Conservation (phyloP, 306 rosid species). For the Prinsepia uniflora region DNA sequence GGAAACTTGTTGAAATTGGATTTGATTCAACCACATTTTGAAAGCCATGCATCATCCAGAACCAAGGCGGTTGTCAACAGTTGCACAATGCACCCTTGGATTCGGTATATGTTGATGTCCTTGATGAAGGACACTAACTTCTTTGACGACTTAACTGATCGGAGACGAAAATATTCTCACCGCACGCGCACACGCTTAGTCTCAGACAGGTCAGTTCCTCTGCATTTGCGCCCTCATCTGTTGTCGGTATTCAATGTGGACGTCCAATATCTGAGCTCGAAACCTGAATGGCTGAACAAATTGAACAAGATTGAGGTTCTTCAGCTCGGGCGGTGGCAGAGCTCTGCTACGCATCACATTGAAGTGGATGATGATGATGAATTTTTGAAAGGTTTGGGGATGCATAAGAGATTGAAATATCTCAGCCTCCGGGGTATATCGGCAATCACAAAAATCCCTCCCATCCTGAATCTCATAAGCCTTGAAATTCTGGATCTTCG, state of each 20-base stretch:
- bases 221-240: not conserved
- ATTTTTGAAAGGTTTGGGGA: conserved; percentile 14
- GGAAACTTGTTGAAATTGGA: not conserved
- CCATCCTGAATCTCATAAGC: not conserved
- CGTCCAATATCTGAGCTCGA: not conserved
- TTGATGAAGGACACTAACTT: not conserved
- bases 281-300: not conserved
- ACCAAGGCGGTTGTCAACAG: not conserved
- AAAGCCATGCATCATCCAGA: not conserved
- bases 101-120: conserved; percentile 21
- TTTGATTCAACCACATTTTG: conserved; percentile 11
- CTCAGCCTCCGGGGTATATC: conserved; percentile 34
- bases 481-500: conserved; percentile 34
- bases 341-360: conserved; percentile 21
- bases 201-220: too few relatives aligned
- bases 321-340: conserved; percentile 28
- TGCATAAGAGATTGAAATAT: conserved; percentile 17
- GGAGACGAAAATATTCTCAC: not conserved
- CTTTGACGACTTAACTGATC: not conserved
- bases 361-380: conserved; percentile 12
- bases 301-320: conserved; percentile 20
- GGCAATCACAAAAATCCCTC: conserved; percentile 15
- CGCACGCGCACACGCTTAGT: conserved; percentile 1
- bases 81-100: conserved; percentile 25
- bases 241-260: conserved; percentile 31